These are phyloP conservation scores for Xylaria sp. DNA, from an alignment of 2,329 filamentous ascomycete species.

Conservation along the genomic window DNA sequence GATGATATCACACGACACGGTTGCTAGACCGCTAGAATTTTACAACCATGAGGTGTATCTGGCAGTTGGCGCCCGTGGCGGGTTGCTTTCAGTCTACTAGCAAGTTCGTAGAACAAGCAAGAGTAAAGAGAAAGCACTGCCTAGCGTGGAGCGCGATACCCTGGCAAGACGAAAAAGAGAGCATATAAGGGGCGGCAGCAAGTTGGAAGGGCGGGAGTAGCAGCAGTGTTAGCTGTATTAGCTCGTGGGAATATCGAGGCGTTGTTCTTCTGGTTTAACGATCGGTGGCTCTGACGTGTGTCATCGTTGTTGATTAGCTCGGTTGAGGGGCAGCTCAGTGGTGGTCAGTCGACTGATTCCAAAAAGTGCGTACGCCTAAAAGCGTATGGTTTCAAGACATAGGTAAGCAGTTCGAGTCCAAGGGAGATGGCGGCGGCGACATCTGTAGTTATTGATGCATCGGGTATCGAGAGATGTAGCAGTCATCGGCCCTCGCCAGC, in stretches of 20 bases:
- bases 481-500: constrained; percentile 40
- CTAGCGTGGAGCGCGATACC: not conserved
- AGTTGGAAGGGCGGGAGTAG: not conserved
- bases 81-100: not conserved
- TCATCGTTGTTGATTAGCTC: not conserved
- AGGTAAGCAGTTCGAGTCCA: not conserved
- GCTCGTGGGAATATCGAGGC: not conserved
- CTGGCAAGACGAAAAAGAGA: not conserved
- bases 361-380: constrained; percentile 34
- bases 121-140: not conserved
- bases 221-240: not conserved
- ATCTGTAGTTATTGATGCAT: not conserved
- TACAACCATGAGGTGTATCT: not conserved
- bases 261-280: constrained; percentile 12
- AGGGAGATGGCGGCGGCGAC: constrained; percentile 10
- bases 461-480: constrained; percentile 40
- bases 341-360: not conserved
- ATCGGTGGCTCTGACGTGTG: constrained; percentile 8
- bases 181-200: not conserved
- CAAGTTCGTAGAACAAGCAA: not conserved
- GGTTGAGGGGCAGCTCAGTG: not conserved
- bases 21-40: not conserved
- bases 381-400: constrained; percentile 30
- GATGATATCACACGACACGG: constrained; percentile 22
- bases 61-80: not conserved